Evolutionary conservation across 148 eudicot species (phyloP).

Genomic region (Tetragonia tetragonoides): DNA sequence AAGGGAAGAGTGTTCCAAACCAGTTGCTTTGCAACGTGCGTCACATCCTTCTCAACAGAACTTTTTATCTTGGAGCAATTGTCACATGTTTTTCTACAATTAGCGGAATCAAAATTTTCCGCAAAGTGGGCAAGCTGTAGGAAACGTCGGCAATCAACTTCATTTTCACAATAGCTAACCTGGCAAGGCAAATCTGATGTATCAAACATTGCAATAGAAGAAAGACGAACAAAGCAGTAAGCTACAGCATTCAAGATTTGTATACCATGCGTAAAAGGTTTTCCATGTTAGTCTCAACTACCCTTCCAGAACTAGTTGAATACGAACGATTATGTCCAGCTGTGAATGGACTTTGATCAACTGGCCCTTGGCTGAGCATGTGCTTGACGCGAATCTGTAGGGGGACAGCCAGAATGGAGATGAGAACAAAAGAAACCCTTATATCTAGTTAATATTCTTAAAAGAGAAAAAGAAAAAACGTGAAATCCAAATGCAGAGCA

Average conservation of each 20-base stretch:
- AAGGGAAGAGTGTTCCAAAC: conserved; percentile 35
- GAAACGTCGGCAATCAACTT: conserved; percentile 91
- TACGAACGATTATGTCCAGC: conserved; percentile 43
- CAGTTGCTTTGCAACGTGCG: conserved; percentile 79
- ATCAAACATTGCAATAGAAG: conserved; percentile 3
- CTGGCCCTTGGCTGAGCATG: conserved; percentile 81
- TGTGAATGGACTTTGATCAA: conserved; percentile 62
- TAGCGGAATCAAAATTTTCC: conserved; percentile 69
- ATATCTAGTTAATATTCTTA: not conserved
- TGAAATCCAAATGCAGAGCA: conserved; percentile 2
- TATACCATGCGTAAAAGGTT: conserved; percentile 81
- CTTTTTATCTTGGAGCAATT: conserved; percentile 66
- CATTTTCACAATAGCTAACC: conserved; percentile 94
- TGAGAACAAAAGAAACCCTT: not conserved
- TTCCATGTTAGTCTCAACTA: conserved; percentile 75
- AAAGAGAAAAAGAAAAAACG: not conserved
- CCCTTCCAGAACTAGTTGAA: conserved; percentile 59
- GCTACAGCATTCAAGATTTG: conserved; percentile 7
- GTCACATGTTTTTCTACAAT: conserved; percentile 82
- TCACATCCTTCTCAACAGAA: conserved; percentile 81
- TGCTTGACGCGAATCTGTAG: conserved; percentile 89
- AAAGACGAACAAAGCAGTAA: conserved; percentile 10
- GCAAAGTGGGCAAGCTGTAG: conserved; percentile 94
- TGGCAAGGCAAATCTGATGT: conserved; percentile 16
- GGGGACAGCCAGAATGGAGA: conserved; percentile 4